A percentile compares a stretch with the other conserved stretches of the same genome.
Evolutionary conservation across 768 basidiomycete genomes (phyloP).

Genomic region (Rhodotorula diobovata): DNA sequence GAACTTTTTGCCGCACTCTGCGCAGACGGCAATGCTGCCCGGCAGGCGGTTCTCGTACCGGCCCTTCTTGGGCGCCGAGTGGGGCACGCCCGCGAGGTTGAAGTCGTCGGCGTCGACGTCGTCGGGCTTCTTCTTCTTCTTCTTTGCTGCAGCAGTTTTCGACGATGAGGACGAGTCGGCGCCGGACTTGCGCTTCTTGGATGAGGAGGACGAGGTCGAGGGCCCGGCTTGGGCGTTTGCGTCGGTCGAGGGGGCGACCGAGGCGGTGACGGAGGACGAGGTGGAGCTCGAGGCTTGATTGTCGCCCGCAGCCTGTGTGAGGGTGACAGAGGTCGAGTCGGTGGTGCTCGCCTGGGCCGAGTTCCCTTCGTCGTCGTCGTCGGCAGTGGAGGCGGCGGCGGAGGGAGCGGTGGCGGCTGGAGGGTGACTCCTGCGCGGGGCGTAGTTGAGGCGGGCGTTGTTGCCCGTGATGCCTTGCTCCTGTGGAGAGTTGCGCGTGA

Average conservation of each 20-base stretch:
- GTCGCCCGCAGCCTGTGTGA: background rate
- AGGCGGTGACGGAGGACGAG: slow-evolving; percentile 1
- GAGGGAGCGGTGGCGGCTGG: slow-evolving; percentile 5
- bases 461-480: slow-evolving; percentile 56
- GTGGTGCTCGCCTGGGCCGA: too few relatives aligned
- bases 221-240: slow-evolving; percentile 46
- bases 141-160: slow-evolving; percentile 42
- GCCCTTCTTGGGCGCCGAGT: slow-evolving; percentile 52
- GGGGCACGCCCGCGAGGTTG: slow-evolving; percentile 64
- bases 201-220: slow-evolving; percentile 73
- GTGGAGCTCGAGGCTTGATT: background rate
- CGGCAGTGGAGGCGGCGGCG: background rate
- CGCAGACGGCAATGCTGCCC: slow-evolving; percentile 77
- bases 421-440: background rate
- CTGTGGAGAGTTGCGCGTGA: slow-evolving; percentile 40
- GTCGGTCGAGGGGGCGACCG: slow-evolving; percentile 11
- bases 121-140: slow-evolving; percentile 45
- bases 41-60: slow-evolving; percentile 35
- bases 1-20: slow-evolving; percentile 73
- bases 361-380: background rate
- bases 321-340: background rate
- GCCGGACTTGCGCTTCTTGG: slow-evolving; percentile 48
- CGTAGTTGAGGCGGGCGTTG: slow-evolving; percentile 33
- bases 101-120: slow-evolving; percentile 53
- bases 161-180: slow-evolving; percentile 23